Conservation (phyloP, 345 rosid species). For the Citrus hindsii region DNA sequence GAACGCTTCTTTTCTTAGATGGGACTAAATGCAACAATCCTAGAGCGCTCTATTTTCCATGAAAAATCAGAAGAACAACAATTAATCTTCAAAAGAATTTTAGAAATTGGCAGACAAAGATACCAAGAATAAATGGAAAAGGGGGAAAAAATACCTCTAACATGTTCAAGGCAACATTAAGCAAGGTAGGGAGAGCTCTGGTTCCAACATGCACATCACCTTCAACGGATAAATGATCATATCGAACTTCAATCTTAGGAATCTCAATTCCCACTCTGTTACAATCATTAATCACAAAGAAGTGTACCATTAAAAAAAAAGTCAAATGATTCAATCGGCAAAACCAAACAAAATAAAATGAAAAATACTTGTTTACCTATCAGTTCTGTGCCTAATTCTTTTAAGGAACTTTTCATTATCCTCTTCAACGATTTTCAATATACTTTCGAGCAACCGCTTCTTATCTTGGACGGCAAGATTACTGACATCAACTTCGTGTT, state of each 20-base stretch:
- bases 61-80: background rate
- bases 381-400: constrained; percentile 64
- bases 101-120: too few relatives aligned
- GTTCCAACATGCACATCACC: constrained; percentile 79
- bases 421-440: constrained; percentile 66
- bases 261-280: constrained; percentile 81
- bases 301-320: background rate
- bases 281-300: background rate
- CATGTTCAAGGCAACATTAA: constrained; percentile 55
- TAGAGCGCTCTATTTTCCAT: constrained; percentile 43
- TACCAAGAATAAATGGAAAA: background rate
- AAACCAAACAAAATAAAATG: background rate
- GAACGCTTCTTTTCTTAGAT: constrained; percentile 63
- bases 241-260: constrained; percentile 83
- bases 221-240: constrained; percentile 52
- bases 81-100: too few relatives aligned
- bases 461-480: constrained; percentile 54
- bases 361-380: constrained; percentile 33
- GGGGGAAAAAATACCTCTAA: constrained; percentile 44
- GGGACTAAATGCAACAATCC: constrained; percentile 60
- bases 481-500: constrained; percentile 56
- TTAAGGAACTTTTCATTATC: constrained; percentile 76
- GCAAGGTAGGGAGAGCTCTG: constrained; percentile 86
- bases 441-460: constrained; percentile 63
- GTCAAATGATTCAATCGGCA: background rate